These are phyloP conservation scores for Yarrowia alimentaria DNA, from an alignment of 805 yeast species.

Conservation along the genomic window DNA sequence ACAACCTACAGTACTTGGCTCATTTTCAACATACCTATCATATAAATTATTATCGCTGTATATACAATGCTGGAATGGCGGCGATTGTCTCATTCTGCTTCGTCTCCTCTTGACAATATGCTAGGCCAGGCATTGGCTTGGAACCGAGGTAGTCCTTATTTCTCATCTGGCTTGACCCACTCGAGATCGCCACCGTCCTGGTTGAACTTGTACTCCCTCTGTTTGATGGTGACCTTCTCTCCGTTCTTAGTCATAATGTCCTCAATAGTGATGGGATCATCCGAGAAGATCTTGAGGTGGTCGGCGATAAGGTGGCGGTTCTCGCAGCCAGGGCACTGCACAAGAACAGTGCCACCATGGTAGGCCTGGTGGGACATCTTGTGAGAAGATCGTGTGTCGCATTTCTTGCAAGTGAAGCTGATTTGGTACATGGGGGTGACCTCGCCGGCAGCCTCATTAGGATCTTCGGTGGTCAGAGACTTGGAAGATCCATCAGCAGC, in stretches of 20 bases:
- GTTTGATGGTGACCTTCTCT: conserved; percentile 64
- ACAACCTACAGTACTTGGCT: no score
- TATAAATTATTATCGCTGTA: conserved; percentile 18
- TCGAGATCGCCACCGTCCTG: conserved; percentile 37
- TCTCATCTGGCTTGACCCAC: conserved; percentile 35
- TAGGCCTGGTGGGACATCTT: conserved; percentile 92
- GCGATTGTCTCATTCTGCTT: no score
- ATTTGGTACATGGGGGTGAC: conserved; percentile 81
- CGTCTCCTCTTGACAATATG: no score
- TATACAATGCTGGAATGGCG: no score
- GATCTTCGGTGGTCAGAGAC: no score
- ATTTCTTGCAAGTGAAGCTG: conserved; percentile 89
- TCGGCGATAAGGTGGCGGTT: conserved; percentile 90
- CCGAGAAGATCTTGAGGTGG: conserved; percentile 79
- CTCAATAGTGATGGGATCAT: conserved; percentile 69
- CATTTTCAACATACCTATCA: not conserved
- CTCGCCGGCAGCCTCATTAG: conserved; percentile 3
- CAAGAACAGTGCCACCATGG: conserved; percentile 76
- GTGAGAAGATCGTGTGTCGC: conserved; percentile 81
- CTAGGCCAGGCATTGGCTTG: no score
- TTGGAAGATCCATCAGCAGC: no score
- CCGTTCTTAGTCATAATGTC: conserved; percentile 77
- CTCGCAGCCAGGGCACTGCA: conserved; percentile 89
- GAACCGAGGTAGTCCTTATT: no score
- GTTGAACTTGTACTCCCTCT: conserved; percentile 36